Evolutionary conservation across 2,329 filamentous ascomycete species (phyloP).

Genomic region (Fusarium oxysporum): DNA sequence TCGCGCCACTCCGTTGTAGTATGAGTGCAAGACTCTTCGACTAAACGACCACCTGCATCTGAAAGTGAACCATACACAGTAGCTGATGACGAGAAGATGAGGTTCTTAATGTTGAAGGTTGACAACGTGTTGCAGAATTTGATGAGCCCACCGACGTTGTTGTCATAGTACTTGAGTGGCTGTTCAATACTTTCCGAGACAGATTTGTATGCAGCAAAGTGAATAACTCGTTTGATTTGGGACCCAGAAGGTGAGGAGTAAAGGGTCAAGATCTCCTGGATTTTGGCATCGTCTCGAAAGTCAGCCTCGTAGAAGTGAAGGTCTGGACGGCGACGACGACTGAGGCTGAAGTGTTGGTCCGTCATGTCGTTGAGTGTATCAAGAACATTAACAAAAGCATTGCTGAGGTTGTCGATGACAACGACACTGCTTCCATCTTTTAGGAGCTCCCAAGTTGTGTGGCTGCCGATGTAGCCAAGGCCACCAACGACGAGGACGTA

Average conservation of each 20-base stretch:
- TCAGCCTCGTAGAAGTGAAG: slow-evolving; percentile 18
- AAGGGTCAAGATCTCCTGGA: not conserved
- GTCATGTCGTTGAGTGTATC: slow-evolving; percentile 9
- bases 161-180: slow-evolving; percentile 73
- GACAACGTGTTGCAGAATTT: slow-evolving; percentile 63
- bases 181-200: slow-evolving; percentile 71
- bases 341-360: not conserved
- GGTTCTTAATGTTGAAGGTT: slow-evolving; percentile 64
- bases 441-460: not conserved
- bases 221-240: slow-evolving; percentile 63
- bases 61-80: slow-evolving; percentile 72
- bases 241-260: not conserved
- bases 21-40: slow-evolving; percentile 49
- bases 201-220: slow-evolving; percentile 76
- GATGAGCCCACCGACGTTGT: slow-evolving; percentile 71
- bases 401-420: slow-evolving; percentile 9
- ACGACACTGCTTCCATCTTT: not conserved
- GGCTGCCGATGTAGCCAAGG: slow-evolving; percentile 11
- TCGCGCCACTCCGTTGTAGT: slow-evolving; percentile 58
- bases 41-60: slow-evolving; percentile 52
- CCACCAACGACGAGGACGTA: slow-evolving; percentile 11
- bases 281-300: not conserved
- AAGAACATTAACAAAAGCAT: not conserved
- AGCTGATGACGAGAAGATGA: slow-evolving; percentile 76
- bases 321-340: not conserved